Percentiles rank a stretch among this genome's conserved stretches.
Conservation (phyloP, 768 basidiomycete genomes). For the Trametes elegans region DNA sequence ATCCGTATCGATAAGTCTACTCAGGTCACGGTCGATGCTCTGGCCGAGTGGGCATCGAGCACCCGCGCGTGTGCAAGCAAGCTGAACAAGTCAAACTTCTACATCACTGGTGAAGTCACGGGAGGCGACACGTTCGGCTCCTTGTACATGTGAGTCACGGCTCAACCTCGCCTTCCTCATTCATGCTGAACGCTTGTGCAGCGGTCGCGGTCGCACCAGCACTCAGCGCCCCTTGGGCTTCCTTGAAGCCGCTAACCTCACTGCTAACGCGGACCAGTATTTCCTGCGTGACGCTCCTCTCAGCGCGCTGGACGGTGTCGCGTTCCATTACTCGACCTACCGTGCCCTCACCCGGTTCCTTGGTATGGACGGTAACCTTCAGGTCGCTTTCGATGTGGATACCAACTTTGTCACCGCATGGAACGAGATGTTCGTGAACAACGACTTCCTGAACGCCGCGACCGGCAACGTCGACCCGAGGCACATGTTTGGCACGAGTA, state of each 20-base stretch:
- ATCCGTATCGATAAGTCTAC: constrained; percentile 96
- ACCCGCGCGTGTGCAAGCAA: constrained; percentile 73
- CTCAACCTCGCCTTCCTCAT: neutral
- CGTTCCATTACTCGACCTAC: constrained; percentile 95
- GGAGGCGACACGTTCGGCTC: constrained; percentile 91
- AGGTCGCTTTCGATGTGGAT: constrained; percentile 84
- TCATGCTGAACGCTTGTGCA: constrained; percentile 28
- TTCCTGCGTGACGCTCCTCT: constrained; percentile 69
- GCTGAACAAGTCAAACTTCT: constrained; percentile 83
- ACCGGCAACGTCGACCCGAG: constrained; percentile 70
- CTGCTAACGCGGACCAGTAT: constrained; percentile 59
- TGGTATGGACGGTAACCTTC: constrained; percentile 94
- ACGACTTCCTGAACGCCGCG: constrained; percentile 79
- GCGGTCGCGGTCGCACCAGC: constrained; percentile 87
- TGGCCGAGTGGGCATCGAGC: constrained; percentile 70
- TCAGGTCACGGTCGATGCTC: constrained; percentile 81
- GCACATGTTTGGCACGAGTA: constrained; percentile 91
- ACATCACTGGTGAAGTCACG: constrained; percentile 91
- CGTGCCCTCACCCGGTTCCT: constrained; percentile 83
- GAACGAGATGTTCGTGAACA: constrained; percentile 87
- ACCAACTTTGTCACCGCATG: constrained; percentile 85
- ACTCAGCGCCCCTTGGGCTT: constrained; percentile 68
- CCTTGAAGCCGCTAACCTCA: constrained; percentile 64
- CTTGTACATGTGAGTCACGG: constrained; percentile 71
- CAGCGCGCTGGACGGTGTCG: constrained; percentile 71